Evolutionary conservation across 371 early-diverging fungal genomes (phyloP), one percentile per base, ranked within the genome.

Genomic region (Actinomortierella ambigua): DNA sequence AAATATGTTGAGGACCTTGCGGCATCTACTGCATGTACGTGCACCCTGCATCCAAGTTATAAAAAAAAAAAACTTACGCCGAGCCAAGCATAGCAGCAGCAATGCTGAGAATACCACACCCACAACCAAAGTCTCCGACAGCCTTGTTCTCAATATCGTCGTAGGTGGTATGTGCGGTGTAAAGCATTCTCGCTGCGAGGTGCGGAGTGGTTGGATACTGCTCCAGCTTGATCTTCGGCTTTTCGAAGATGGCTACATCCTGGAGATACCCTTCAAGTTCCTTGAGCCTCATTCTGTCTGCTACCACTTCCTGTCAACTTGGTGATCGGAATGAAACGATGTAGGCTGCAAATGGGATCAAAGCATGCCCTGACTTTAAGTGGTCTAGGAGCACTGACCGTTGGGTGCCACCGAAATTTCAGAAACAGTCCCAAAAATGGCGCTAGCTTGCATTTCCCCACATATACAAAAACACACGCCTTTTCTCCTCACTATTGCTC

Each of bases 201-300:
- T 94, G 95, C 48, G 95, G 83, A 2, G 92, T 88, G 1, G 95
- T 94, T 1, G 93, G 91, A 61, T 94, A 94, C 68, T 94, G 95
- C 69, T 94, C 95, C 57, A 85, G 84, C 43, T 90, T 86, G 55
- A 90, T 83, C 77, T 93, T 94, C 50, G 94, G 94, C 27, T 86
- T 79, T 29, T 82, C 84, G 73, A 94, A 94, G 34, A 83, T 86
- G 15, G 82, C 82, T 26, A 91, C 89, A 56, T 90, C 87, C 76
- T 88, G 88, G 23, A 93, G 81, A 50, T 85, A 79, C 9, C 88
- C 85, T 65, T 91, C 92, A 41, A 92, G 77, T 70, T 92, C 88
- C 68, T 89, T 90, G 53, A 92, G 83, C 63, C 86, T 90, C 93
- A 92, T 92, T 24, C 34, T 69, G 43, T 20, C 28, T 57, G 42